Conservation (phyloP, 164 flowering plant genomes). For the Taxillus chinensis region DNA sequence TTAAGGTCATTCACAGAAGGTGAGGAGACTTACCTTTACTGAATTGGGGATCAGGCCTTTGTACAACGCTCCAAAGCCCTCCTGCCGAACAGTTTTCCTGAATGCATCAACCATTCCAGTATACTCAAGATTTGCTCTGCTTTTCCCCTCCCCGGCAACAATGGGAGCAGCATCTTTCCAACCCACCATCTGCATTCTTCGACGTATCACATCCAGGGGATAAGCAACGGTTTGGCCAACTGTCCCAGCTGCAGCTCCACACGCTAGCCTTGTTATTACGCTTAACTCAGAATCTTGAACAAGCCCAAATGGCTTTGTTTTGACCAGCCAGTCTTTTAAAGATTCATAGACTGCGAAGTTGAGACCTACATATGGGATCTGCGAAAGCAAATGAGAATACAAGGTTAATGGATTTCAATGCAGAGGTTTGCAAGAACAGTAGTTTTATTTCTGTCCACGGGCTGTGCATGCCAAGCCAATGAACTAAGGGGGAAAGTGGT, state of each 20-base stretch:
- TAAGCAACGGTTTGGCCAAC: constrained; percentile 96
- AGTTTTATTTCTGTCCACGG: too few relatives aligned
- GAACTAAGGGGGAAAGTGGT: too few relatives aligned
- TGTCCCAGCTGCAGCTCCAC: constrained; percentile 98
- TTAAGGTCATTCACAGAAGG: too few relatives aligned
- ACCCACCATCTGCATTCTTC: constrained; percentile 99
- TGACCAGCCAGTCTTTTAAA: constrained; percentile 77
- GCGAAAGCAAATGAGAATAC: constrained; percentile 7
- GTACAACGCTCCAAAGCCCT: constrained; percentile 88
- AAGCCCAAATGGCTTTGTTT: constrained; percentile 58
- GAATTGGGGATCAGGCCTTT: constrained; percentile 97
- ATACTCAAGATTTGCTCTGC: constrained; percentile 56
- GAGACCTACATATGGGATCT: constrained; percentile 94
- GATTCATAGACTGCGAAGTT: constrained; percentile 97
- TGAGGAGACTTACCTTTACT: constrained; percentile 52
- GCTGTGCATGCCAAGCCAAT: too few relatives aligned
- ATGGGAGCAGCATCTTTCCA: constrained; percentile 88
- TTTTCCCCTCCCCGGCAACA: constrained; percentile 70
- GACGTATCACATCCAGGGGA: constrained; percentile 91
- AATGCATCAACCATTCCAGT: constrained; percentile 95
- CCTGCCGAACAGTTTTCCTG: constrained; percentile 79
- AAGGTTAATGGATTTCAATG: neutral
- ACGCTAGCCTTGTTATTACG: constrained; percentile 74
- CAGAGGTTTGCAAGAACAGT: neutral
- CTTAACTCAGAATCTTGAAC: constrained; percentile 59